A percentile compares a stretch with the other conserved stretches of the same genome.
These are phyloP conservation scores for Russula abietina DNA, from an alignment of 768 basidiomycete species.

Conservation along the genomic window DNA sequence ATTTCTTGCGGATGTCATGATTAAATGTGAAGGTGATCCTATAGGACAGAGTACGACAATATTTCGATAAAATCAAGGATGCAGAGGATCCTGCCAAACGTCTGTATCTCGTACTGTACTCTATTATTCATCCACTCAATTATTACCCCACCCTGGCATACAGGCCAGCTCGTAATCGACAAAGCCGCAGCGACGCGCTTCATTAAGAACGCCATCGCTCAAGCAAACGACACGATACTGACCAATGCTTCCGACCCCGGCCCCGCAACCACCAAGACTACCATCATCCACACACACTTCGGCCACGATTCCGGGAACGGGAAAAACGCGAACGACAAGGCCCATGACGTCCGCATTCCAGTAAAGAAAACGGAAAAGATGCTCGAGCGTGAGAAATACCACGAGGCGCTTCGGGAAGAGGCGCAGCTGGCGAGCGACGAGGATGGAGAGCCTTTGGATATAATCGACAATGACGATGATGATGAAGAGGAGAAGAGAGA, in stretches of 20 bases:
- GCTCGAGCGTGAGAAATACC: constrained; percentile 60
- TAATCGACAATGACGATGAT: constrained; percentile 35
- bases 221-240: constrained; percentile 37
- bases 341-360: constrained; percentile 35
- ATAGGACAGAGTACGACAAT: constrained; percentile 69
- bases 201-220: constrained; percentile 76
- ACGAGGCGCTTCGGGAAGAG: constrained; percentile 45
- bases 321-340: constrained; percentile 11
- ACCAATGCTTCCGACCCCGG: constrained; percentile 13
- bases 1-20: background rate
- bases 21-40: no score
- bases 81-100: constrained; percentile 65
- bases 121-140: background rate
- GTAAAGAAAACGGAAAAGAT: constrained; percentile 66
- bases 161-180: constrained; percentile 53
- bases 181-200: constrained; percentile 75
- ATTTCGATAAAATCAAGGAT: constrained; percentile 75
- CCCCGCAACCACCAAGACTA: constrained; percentile 1
- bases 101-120: constrained; percentile 30
- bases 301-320: constrained; percentile 8
- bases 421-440: constrained; percentile 32
- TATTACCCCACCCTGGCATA: background rate
- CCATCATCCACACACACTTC: constrained; percentile 20
- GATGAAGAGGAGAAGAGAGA: background rate
- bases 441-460: constrained; percentile 30